phyloP scores from a whole-genome alignment of 345 rosid species.

The Eucalyptus erythrocorys region DNA sequence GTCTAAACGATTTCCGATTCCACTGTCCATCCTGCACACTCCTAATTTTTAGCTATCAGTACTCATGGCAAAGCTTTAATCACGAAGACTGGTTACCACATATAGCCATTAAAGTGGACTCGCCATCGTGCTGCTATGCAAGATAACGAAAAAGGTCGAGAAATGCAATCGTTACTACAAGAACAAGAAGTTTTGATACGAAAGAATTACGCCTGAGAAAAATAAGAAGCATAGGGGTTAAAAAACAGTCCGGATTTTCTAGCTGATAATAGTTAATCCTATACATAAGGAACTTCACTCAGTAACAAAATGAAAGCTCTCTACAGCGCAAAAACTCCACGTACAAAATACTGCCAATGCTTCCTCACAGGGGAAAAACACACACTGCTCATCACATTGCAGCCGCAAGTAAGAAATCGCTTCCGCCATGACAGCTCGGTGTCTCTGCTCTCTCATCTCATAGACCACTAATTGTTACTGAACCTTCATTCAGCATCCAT shows the following conservation, averaged over 20 bases:
- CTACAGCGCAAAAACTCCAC: background rate
- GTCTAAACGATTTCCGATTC: too few species aligned
- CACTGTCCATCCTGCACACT: rapidly evolving
- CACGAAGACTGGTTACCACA: background rate
- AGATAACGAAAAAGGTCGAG: background rate
- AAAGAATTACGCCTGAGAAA: background rate
- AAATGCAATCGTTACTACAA: background rate
- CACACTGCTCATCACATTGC: background rate
- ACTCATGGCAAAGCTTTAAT: background rate
- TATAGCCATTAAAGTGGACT: background rate
- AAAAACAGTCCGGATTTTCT: background rate
- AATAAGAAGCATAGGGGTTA: background rate
- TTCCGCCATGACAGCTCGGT: background rate
- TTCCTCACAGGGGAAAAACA: background rate
- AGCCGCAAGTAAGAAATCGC: background rate
- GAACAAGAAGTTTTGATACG: background rate
- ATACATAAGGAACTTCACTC: background rate
- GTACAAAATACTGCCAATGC: background rate
- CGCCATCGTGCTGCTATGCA: background rate
- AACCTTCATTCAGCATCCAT: background rate
- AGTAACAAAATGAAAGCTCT: background rate
- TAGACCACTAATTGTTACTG: background rate
- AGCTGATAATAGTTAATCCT: background rate
- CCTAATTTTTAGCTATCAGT: background rate
- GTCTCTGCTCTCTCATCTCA: background rate